Evolutionary conservation across 148 eudicot species (phyloP).

Genomic region (Arbutus unedo): DNA sequence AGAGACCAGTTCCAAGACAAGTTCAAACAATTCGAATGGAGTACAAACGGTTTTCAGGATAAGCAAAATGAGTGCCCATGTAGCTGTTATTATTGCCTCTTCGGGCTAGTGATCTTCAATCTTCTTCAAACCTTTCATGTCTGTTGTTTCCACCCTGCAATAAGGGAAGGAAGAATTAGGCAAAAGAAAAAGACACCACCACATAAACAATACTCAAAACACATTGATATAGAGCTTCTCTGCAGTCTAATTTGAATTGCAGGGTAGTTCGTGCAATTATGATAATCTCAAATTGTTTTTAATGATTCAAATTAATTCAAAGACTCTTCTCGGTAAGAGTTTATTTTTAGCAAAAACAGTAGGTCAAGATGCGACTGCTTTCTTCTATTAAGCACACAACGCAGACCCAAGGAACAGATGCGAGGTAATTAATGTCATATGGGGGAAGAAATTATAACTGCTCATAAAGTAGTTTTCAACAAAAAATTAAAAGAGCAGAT

Average conservation of each 20-base stretch:
- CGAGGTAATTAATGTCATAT: too few species aligned
- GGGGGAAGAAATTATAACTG: neutral
- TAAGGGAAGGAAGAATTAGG: neutral
- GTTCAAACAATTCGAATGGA: neutral
- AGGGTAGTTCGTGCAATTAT: too few species aligned
- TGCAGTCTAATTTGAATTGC: too few species aligned
- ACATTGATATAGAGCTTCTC: neutral
- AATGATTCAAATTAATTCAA: too few species aligned
- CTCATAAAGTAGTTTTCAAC: neutral
- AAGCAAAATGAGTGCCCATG: neutral
- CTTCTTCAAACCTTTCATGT: constrained; percentile 74
- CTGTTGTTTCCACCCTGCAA: constrained; percentile 72
- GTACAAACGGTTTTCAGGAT: neutral
- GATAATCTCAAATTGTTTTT: too few species aligned
- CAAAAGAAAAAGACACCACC: neutral
- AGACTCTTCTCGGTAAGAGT: too few species aligned
- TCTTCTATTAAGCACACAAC: neutral
- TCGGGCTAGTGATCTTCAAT: constrained; percentile 40
- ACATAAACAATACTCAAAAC: neutral
- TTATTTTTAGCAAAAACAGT: too few species aligned
- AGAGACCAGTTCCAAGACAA: neutral
- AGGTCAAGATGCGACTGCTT: too few species aligned
- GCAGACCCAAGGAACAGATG: neutral
- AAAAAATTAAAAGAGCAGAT: neutral
- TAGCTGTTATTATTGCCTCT: neutral